These are phyloP conservation scores for Daedaleopsis nitida DNA, from an alignment of 768 basidiomycete species.

Conservation along the genomic window DNA sequence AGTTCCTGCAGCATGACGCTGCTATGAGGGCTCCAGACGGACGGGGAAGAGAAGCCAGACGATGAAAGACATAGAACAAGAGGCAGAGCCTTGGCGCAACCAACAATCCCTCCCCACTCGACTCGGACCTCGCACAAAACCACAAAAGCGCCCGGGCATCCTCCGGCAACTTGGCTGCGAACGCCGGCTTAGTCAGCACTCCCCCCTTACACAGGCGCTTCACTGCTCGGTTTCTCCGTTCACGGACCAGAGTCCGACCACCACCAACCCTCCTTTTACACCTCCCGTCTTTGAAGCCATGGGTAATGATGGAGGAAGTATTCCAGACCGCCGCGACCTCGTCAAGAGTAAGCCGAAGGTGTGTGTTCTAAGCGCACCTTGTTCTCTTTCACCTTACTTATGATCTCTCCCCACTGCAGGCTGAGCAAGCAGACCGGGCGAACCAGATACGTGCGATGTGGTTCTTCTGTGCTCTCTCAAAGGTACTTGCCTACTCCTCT, in stretches of 20 bases:
- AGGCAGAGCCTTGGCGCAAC: background rate
- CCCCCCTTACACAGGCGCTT: slow-evolving; percentile 1
- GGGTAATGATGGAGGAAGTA: slow-evolving; percentile 91
- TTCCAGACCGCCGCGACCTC: slow-evolving; percentile 80
- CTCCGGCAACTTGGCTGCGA: background rate
- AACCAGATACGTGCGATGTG: slow-evolving; percentile 86
- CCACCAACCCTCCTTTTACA: slow-evolving; percentile 6
- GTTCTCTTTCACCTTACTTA: background rate
- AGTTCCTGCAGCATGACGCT: slow-evolving; percentile 91
- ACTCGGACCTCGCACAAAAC: slow-evolving; percentile 3
- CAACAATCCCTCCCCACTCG: background rate
- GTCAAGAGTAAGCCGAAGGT: slow-evolving; percentile 76
- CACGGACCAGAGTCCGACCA: slow-evolving; percentile 15
- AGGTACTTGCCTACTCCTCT: slow-evolving; percentile 50
- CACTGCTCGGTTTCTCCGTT: background rate
- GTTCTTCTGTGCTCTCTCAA: slow-evolving; percentile 94
- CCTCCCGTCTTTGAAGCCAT: slow-evolving; percentile 38
- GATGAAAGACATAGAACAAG: slow-evolving; percentile 11
- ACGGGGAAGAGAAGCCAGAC: slow-evolving; percentile 1
- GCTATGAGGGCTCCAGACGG: slow-evolving; percentile 29
- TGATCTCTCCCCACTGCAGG: slow-evolving; percentile 37
- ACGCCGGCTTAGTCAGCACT: slow-evolving; percentile 2
- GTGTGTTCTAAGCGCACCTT: slow-evolving; percentile 26
- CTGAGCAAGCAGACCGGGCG: slow-evolving; percentile 88
- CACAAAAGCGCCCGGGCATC: background rate